phyloP scores from a whole-genome alignment of 805 yeast genomes.

The Lachancea dasiensis region DNA sequence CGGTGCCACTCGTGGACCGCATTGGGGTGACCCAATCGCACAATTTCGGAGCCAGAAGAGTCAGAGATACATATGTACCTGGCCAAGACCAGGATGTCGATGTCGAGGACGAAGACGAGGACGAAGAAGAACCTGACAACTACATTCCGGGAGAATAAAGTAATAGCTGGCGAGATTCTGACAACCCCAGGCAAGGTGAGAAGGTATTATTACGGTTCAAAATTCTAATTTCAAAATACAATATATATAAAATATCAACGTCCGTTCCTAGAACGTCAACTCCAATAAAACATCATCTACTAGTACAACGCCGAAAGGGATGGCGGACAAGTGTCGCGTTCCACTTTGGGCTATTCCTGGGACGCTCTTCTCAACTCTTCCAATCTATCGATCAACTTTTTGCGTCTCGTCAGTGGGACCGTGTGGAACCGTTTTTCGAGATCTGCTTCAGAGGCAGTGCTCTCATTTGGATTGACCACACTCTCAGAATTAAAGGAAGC shows the following conservation, averaged over 20 bases:
- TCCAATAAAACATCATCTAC: not conserved
- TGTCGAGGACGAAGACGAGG: constrained; percentile 10
- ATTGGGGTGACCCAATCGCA: constrained; percentile 19
- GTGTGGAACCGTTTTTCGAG: constrained; percentile 23
- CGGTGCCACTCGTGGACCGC: constrained; percentile 35
- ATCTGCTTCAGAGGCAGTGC: constrained; percentile 16
- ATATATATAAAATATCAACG: not conserved
- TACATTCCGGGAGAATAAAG: constrained; percentile 11
- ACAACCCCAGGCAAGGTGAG: not conserved
- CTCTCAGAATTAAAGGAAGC: constrained; percentile 2
- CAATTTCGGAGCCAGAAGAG: constrained; percentile 32
- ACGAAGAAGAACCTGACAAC: constrained; percentile 14
- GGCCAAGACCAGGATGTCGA: constrained; percentile 9
- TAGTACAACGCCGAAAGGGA: constrained; percentile 1
- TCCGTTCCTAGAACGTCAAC: not conserved
- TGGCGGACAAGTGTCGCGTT: no score
- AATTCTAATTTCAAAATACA: not conserved
- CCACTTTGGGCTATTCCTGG: constrained; percentile 2
- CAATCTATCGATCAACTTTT: constrained; percentile 31
- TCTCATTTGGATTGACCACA: constrained; percentile 13
- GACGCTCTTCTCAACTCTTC: constrained; percentile 28
- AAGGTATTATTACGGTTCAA: not conserved
- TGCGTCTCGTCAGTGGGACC: constrained; percentile 27
- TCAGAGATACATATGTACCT: constrained; percentile 22
- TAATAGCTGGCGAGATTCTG: not conserved